Base-by-base conservation (phyloP, 2,329 filamentous ascomycete genomes). In the Didymella glomerata region DNA sequence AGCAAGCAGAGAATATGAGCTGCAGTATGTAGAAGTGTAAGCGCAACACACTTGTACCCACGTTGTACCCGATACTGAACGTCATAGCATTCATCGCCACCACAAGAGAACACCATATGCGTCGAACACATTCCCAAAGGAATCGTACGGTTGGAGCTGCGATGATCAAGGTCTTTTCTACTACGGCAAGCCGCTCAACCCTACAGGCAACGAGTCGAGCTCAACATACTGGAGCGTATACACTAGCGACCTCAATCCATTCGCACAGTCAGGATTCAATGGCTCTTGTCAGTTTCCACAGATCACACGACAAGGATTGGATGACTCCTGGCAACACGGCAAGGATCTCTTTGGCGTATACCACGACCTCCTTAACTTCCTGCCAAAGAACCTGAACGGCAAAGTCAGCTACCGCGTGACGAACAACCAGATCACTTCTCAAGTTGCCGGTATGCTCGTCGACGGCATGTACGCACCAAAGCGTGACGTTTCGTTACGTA, bases 61-160 rank as follows among this genome's bases (percentile, higher is more conserved):
- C 7, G 4, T 4, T 32, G 7, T 11, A 10, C 9, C 4, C 22
- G 6, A 16, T 30, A 45, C 53, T 63, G n/a, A 68, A 22, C 2
- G 44, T 32, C 30, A 18, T 25, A 66, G 67, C 10, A 88, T 93
- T 48, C 91, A 95, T 70, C 85, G 92, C 50, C 92, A 95, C 73
- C 91, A 95, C 77, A 95, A 95, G 73, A 86, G 92, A 22, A 95
- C 91, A 0, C 91, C 91, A 0, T 95, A 95, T 73, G 85, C 89
- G 1, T 82, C 84, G 52, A 96, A 95, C 72, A 86, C 87, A 0
- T 94, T 95, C 68, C 91, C 91, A 0, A 79, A 85, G 0, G 92
- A 95, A 73, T 79, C 85, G 0, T 90, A 91, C 70, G 78, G 80
- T 18, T 95, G 91, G 91, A 77, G 89, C 70, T 95, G 91, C 73